These are phyloP conservation scores for Colletotrichum abscissum DNA, from an alignment of 2,329 filamentous ascomycete genomes.

Conservation along the genomic window DNA sequence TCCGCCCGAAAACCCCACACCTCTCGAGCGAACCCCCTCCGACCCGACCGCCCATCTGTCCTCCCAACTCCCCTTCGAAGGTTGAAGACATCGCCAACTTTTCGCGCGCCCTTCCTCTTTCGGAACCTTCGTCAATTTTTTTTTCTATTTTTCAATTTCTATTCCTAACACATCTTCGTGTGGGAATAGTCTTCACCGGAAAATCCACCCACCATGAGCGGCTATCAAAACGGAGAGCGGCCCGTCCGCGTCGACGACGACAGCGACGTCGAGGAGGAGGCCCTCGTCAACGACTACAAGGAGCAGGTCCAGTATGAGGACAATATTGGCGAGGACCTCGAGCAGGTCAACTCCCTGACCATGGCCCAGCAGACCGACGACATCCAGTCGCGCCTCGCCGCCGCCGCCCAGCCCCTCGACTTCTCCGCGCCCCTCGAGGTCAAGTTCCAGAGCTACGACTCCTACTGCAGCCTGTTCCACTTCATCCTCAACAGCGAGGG, in stretches of 20 bases:
- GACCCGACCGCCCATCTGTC: constrained; percentile 29
- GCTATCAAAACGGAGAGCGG: constrained; percentile 70
- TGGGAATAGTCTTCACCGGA: not conserved
- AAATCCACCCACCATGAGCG: constrained; percentile 61
- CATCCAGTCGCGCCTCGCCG: constrained; percentile 90
- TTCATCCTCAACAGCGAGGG: constrained; percentile 99
- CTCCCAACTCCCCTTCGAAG: constrained; percentile 7
- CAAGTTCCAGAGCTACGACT: constrained; percentile 99
- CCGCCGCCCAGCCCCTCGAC: constrained; percentile 93
- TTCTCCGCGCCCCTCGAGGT: constrained; percentile 95
- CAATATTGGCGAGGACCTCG: constrained; percentile 80
- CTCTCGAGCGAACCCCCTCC: constrained; percentile 9
- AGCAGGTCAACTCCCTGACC: constrained; percentile 76
- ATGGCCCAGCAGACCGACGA: constrained; percentile 85
- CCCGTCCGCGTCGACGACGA: constrained; percentile 78
- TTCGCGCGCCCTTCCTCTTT: not conserved
- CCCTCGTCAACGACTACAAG: constrained; percentile 93
- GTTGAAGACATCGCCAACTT: constrained; percentile 19
- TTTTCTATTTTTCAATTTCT: not conserved
- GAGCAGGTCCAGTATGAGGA: constrained; percentile 97
- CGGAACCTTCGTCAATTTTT: constrained; percentile 1
- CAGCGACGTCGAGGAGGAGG: constrained; percentile 96
- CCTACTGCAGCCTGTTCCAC: constrained; percentile 99
- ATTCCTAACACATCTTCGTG: not conserved
- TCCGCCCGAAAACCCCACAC: constrained; percentile 17